A percentile compares a stretch with the other conserved stretches of the same genome.
Conservation (phyloP, 2,329 filamentous ascomycete genomes). For the Xylaria sp. region DNA sequence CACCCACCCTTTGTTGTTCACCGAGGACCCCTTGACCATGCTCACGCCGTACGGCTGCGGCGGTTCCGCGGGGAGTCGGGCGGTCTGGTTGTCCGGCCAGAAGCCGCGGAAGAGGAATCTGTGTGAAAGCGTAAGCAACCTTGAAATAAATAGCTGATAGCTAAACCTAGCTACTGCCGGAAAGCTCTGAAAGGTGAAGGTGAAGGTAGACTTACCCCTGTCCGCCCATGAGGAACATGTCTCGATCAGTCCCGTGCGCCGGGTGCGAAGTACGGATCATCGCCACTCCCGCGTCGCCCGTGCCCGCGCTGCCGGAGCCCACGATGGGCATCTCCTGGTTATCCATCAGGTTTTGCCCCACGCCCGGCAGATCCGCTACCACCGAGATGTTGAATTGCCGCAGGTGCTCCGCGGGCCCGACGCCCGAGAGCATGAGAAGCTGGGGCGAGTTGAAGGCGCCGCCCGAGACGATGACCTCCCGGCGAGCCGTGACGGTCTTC, state of each 20-base stretch:
- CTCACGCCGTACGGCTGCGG: slow-evolving; percentile 49
- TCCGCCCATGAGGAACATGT: slow-evolving; percentile 38
- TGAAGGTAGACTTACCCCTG: slow-evolving; percentile 23
- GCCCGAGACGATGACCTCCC: slow-evolving; percentile 60
- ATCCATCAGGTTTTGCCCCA: slow-evolving; percentile 61
- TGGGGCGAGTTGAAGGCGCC: slow-evolving; percentile 62
- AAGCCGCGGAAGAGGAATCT: slow-evolving; percentile 41
- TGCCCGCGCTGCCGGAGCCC: slow-evolving; percentile 31
- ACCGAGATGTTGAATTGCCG: slow-evolving; percentile 55
- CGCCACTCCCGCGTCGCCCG: slow-evolving; percentile 27
- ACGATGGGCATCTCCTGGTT: slow-evolving; percentile 52
- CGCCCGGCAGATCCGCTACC: slow-evolving; percentile 57
- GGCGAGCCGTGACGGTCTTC: slow-evolving; percentile 45
- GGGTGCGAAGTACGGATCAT: slow-evolving; percentile 33
- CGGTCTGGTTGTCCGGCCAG: slow-evolving; percentile 41
- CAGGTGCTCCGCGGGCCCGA: slow-evolving; percentile 56
- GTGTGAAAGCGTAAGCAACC: neutral
- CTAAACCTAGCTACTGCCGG: no score
- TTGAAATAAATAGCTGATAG: no score
- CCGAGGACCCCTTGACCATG: slow-evolving; percentile 54
- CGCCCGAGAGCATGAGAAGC: slow-evolving; percentile 60
- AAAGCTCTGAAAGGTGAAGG: no score
- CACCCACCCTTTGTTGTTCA: slow-evolving; percentile 69
- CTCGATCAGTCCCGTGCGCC: slow-evolving; percentile 35
- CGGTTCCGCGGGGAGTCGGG: slow-evolving; percentile 44